phyloP scores from a whole-genome alignment of 805 yeast genomes.

The Jamesozyma gamospora region DNA sequence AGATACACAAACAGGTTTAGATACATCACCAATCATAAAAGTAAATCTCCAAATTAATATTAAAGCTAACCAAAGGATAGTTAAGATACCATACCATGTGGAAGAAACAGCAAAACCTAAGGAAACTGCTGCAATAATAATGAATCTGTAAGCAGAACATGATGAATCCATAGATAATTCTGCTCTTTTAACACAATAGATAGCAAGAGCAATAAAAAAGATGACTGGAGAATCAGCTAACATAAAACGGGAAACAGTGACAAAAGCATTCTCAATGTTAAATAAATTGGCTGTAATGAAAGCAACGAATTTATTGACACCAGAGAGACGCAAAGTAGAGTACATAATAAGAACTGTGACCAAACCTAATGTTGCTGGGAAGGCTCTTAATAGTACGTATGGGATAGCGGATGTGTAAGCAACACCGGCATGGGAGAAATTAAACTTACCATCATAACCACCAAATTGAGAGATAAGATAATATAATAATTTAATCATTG shows the following conservation, averaged over 20 bases:
- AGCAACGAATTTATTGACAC: conserved; percentile 57
- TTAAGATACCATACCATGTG: conserved; percentile 76
- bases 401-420: conserved; percentile 48
- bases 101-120: conserved; percentile 64
- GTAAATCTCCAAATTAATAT: conserved; percentile 52
- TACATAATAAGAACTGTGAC: conserved; percentile 56
- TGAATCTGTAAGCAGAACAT: conserved; percentile 44
- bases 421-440: conserved; percentile 54
- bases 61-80: conserved; percentile 66
- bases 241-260: conserved; percentile 64
- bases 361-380: conserved; percentile 60
- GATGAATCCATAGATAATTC: conserved; percentile 56
- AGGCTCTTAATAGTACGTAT: conserved; percentile 54
- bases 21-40: conserved; percentile 63
- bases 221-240: conserved; percentile 66
- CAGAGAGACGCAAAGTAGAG: conserved; percentile 63
- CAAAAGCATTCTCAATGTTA: conserved; percentile 53
- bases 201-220: conserved; percentile 65
- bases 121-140: conserved; percentile 51
- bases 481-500: conserved; percentile 61
- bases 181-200: conserved; percentile 53
- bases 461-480: conserved; percentile 57
- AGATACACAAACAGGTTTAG: conserved; percentile 38
- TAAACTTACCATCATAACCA: conserved; percentile 64
- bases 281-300: conserved; percentile 46